These are phyloP conservation scores for Hypoxylon trugodes DNA, from an alignment of 495 filamentous ascomycete genomes.

Conservation along the genomic window DNA sequence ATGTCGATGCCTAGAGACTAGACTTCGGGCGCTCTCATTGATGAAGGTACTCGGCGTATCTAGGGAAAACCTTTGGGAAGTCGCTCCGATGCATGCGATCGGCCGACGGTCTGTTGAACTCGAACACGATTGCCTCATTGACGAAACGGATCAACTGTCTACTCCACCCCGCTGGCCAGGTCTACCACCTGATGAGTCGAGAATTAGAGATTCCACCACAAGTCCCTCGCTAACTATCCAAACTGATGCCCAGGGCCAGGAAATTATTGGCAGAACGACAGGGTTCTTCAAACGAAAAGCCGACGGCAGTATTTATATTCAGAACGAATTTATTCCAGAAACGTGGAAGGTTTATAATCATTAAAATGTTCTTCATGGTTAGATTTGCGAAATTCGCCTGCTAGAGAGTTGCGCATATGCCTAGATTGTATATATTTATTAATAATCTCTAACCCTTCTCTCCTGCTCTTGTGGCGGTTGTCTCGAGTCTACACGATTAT, in stretches of 20 bases:
- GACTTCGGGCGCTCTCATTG: slow-evolving; percentile 52
- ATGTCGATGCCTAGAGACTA: slow-evolving; percentile 56
- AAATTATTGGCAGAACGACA: slow-evolving; percentile 17
- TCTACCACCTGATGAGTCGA: slow-evolving; percentile 36
- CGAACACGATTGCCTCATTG: slow-evolving; percentile 31
- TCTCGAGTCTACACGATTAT: no score
- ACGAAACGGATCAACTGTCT: slow-evolving; percentile 9
- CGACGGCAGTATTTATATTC: slow-evolving; percentile 34
- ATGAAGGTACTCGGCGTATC: slow-evolving; percentile 45
- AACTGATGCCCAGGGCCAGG: slow-evolving; percentile 8
- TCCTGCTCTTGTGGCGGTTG: no score
- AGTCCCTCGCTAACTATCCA: neutral
- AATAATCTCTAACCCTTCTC: no score
- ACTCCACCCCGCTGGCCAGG: slow-evolving; percentile 22
- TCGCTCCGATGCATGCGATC: slow-evolving; percentile 44
- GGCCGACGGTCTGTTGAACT: slow-evolving; percentile 36
- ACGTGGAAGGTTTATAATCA: no score
- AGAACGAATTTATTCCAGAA: slow-evolving; percentile 27
- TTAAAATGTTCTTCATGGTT: no score
- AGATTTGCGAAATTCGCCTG: no score
- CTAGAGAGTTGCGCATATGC: no score
- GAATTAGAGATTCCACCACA: slow-evolving; percentile 31
- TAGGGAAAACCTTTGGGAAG: slow-evolving; percentile 53
- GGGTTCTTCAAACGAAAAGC: slow-evolving; percentile 34
- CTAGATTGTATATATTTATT: no score